A percentile compares a stretch with the other conserved stretches of the same genome.
phyloP scores from a whole-genome alignment of 2,329 filamentous ascomycete genomes.

The Cadophora gregata region DNA sequence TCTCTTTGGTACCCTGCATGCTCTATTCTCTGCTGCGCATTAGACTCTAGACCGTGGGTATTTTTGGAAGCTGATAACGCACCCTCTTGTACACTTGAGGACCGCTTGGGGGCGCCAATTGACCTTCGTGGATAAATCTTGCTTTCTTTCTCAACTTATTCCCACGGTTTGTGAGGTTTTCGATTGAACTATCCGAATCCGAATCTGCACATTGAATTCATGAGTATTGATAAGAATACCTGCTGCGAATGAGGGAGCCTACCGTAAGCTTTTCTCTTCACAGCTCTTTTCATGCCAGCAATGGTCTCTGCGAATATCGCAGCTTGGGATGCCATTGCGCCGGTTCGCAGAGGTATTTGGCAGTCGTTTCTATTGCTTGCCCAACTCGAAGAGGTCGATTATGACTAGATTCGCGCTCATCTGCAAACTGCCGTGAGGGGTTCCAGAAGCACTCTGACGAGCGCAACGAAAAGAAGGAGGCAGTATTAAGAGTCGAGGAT shows the following conservation, averaged over 20 bases:
- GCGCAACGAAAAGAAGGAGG: background rate
- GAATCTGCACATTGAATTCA: constrained; percentile 60
- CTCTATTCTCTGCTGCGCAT: constrained; percentile 64
- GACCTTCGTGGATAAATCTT: constrained; percentile 72
- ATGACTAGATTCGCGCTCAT: constrained; percentile 19
- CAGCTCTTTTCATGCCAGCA: constrained; percentile 69
- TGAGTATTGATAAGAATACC: constrained; percentile 37
- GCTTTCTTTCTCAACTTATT: constrained; percentile 81
- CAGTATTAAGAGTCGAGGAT: background rate
- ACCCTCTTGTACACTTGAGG: constrained; percentile 76
- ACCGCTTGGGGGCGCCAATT: constrained; percentile 69
- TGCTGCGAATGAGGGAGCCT: constrained; percentile 34
- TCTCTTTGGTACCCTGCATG: constrained; percentile 75
- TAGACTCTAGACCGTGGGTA: constrained; percentile 26
- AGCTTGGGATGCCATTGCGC: constrained; percentile 61
- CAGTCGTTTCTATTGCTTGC: background rate
- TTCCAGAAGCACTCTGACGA: constrained; percentile 15
- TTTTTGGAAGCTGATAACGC: constrained; percentile 35
- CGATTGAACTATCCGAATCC: constrained; percentile 77
- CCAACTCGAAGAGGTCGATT: constrained; percentile 17
- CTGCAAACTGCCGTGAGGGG: constrained; percentile 28
- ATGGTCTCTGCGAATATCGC: constrained; percentile 70
- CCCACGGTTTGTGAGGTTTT: constrained; percentile 74
- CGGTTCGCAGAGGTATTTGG: background rate
- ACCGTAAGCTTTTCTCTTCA: constrained; percentile 70